These are phyloP conservation scores for Thraustochytrium striatum DNA, from an alignment of 352 stramenopile species.

Conservation along the genomic window DNA sequence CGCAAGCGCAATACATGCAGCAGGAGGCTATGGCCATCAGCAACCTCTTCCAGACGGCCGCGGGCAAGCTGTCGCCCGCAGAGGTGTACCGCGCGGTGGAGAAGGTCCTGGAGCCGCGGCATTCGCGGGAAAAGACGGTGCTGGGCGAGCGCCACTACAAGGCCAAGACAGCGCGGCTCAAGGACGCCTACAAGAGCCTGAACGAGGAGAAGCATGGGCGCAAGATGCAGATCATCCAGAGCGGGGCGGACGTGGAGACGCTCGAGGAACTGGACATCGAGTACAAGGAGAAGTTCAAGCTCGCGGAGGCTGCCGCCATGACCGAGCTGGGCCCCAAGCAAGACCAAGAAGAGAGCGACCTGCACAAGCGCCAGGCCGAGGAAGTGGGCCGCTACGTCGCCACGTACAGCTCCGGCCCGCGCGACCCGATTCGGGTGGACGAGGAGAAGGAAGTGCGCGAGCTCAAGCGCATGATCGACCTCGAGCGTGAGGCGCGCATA, in stretches of 20 bases:
- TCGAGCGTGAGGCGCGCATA: slow-evolving; percentile 12
- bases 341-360: neutral
- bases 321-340: neutral
- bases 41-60: slow-evolving; percentile 14
- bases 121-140: slow-evolving; percentile 9
- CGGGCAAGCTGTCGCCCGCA: no score
- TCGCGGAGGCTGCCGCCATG: neutral
- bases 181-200: neutral
- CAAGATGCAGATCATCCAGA: slow-evolving; percentile 30
- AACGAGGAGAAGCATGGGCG: slow-evolving; percentile 37
- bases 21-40: slow-evolving; percentile 21
- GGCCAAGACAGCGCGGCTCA: neutral
- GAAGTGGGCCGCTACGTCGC: slow-evolving; percentile 29
- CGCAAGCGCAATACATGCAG: slow-evolving; percentile 23
- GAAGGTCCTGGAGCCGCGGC: slow-evolving; percentile 45
- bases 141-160: slow-evolving; percentile 3
- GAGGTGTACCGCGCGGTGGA: slow-evolving; percentile 40
- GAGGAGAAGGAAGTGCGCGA: slow-evolving; percentile 1
- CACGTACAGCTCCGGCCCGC: neutral
- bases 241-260: slow-evolving; percentile 12
- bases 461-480: neutral
- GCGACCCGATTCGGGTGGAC: slow-evolving; percentile 10
- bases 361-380: neutral
- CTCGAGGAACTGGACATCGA: slow-evolving; percentile 10
- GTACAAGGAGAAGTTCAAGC: slow-evolving; percentile 38